These are phyloP conservation scores for Rhizophagus sp. DNA, from an alignment of 192 early-diverging fungal species.

Conservation along the genomic window DNA sequence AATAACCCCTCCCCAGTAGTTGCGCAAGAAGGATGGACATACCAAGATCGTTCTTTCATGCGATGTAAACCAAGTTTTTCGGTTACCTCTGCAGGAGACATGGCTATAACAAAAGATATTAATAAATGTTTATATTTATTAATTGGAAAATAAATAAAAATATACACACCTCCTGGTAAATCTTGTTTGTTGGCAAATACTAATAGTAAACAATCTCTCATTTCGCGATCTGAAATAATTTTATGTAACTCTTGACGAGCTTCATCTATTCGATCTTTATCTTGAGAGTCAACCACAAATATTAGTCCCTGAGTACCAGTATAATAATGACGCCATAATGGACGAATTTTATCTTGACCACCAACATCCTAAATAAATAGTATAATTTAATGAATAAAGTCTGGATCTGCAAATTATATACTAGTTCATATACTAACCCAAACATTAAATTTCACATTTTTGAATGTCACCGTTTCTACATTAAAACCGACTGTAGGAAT, in stretches of 20 bases:
- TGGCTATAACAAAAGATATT: conserved; percentile 51
- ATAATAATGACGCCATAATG: conserved; percentile 86
- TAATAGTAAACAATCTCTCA: conserved; percentile 79
- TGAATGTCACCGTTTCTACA: conserved; percentile 84
- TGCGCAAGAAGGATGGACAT: conserved; percentile 84
- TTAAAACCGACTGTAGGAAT: conserved; percentile 97
- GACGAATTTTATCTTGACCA: conserved; percentile 90
- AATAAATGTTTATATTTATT: not conserved
- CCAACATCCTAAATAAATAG: conserved; percentile 67
- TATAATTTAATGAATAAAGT: not conserved
- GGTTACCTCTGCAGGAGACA: conserved; percentile 93
- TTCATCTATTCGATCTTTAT: conserved; percentile 85
- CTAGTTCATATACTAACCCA: conserved; percentile 48
- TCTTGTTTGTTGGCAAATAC: conserved; percentile 88
- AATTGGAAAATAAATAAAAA: not conserved
- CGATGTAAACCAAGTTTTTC: conserved; percentile 85
- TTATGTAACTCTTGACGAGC: conserved; percentile 81
- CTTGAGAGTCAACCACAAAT: conserved; percentile 87
- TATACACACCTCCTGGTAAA: conserved; percentile 54
- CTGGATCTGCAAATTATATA: not conserved
- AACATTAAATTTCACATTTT: conserved; percentile 82
- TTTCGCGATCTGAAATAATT: conserved; percentile 81
- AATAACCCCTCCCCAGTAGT: conserved; percentile 82
- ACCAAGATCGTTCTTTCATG: conserved; percentile 91
- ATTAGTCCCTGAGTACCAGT: conserved; percentile 84